Evolutionary conservation across 257 asterid species (phyloP), one percentile per base, ranked within the genome.

Genomic region (Orobanche coerulescens): DNA sequence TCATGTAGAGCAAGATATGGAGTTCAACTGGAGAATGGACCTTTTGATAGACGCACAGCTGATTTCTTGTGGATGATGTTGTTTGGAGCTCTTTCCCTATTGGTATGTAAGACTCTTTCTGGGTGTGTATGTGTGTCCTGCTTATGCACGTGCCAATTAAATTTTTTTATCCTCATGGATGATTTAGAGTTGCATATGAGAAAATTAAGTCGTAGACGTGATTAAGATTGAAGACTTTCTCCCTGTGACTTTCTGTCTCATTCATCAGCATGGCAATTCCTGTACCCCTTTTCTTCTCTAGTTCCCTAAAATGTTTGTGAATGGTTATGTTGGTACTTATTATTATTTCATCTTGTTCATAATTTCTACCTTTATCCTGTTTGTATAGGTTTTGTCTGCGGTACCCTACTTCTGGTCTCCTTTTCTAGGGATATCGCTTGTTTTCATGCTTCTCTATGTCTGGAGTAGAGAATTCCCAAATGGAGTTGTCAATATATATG

Each of bases 11-110:
- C 94, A 62, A 83, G 98, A 79, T 91, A 91, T 65, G 98, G 98
- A 65, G 94, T 85, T 74, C 98, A 88, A 78, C 84, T 91, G 64
- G 98, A 91, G 73, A 75, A 50, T 64, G 96, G 88, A 66, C 92
- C 96, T 46, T 91, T 85, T 62, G 71, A 82, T 71, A 78, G 94
- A 61, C 96, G 96, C 66, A 85, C 96, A 53, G 96, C 98, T 31
- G 98, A 91, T 79, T 91, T 91, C 78, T 75, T 91, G 83, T 88
- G 96, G 96, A 91, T 91, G 98, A 81, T 91, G 92, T 54, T 91
- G 63, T 82, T 88, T 81, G 96, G 98, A 79, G 87, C 96, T 61
- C 40, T 88, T 58, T 61, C 90, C 28, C 59, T 88, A 59, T 62
- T 88, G 96, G 96, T 87, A 66, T 37, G 84, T 75, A 37, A 58